These are phyloP conservation scores for Mortierella alpina DNA, from an alignment of 192 early-diverging fungal species.

Conservation along the genomic window DNA sequence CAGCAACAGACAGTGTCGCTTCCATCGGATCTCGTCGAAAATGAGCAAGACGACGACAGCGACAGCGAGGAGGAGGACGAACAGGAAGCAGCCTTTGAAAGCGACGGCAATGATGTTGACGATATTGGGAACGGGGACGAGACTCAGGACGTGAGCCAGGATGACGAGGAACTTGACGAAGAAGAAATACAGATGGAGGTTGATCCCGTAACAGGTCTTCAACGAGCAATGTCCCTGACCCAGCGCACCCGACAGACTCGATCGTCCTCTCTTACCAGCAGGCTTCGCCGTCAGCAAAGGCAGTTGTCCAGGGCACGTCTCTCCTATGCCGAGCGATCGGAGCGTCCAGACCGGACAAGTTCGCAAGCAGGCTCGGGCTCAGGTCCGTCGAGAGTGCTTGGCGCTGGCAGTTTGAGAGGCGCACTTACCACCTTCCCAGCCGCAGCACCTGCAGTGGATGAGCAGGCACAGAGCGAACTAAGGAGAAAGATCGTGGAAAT, in stretches of 20 bases:
- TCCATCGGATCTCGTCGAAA: no score
- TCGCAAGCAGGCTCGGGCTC: neutral
- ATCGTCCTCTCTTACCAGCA: slow-evolving; percentile 9
- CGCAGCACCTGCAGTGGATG: slow-evolving; percentile 20
- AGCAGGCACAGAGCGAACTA: slow-evolving; percentile 55
- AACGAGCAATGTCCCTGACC: slow-evolving; percentile 3
- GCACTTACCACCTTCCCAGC: neutral
- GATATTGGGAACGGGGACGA: neutral
- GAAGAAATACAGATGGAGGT: slow-evolving; percentile 26
- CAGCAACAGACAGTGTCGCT: neutral
- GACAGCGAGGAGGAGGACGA: slow-evolving; percentile 4
- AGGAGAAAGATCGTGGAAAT: slow-evolving; percentile 75
- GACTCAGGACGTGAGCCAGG: neutral
- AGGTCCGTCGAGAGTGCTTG: neutral
- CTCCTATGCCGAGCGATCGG: slow-evolving; percentile 8
- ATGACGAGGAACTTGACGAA: slow-evolving; percentile 5
- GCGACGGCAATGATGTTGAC: neutral
- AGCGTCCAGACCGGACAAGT: neutral
- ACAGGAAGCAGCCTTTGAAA: no score
- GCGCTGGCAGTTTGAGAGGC: neutral
- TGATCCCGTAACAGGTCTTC: slow-evolving; percentile 26
- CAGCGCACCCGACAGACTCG: neutral
- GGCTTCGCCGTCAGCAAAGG: slow-evolving; percentile 28
- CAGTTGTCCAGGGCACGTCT: neutral
- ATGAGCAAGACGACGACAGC: slow-evolving; percentile 1